phyloP scores from a whole-genome alignment of 441 rosid species.

The Hura crepitans region DNA sequence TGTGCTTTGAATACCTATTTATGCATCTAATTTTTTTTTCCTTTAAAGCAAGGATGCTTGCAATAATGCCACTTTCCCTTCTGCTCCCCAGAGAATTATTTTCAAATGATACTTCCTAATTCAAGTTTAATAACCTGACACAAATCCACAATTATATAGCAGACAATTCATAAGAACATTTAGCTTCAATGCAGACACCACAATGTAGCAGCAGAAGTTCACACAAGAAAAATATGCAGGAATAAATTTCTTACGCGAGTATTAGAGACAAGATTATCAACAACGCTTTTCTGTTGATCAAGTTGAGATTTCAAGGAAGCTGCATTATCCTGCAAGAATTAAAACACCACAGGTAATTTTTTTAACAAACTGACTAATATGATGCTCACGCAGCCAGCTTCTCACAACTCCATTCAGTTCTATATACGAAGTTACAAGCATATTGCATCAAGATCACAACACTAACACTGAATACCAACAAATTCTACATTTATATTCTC shows the following conservation, averaged over 20 bases:
- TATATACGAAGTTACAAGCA: neutral
- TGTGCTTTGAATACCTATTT: neutral
- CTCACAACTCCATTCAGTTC: neutral
- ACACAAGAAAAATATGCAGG: constrained; percentile 6
- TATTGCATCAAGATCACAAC: constrained; percentile 8
- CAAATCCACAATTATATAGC: neutral
- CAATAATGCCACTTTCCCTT: neutral
- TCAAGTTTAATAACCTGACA: neutral
- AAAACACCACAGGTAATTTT: constrained; percentile 14
- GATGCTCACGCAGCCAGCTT: neutral
- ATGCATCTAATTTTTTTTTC: constrained; percentile 4
- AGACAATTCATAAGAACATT: neutral
- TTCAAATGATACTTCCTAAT: neutral
- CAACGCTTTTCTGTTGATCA: constrained; percentile 83
- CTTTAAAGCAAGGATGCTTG: too few species aligned
- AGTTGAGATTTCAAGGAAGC: constrained; percentile 73
- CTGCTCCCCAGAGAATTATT: neutral
- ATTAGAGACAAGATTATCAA: constrained; percentile 88
- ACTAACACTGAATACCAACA: constrained; percentile 1
- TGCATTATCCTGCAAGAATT: constrained; percentile 66
- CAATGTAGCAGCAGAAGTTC: neutral
- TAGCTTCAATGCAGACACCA: neutral
- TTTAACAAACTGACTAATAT: neutral
- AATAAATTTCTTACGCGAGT: constrained; percentile 56
- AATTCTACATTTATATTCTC: neutral